phyloP scores from a whole-genome alignment of 768 basidiomycete genomes.

The Podaxis mareebaensis region DNA sequence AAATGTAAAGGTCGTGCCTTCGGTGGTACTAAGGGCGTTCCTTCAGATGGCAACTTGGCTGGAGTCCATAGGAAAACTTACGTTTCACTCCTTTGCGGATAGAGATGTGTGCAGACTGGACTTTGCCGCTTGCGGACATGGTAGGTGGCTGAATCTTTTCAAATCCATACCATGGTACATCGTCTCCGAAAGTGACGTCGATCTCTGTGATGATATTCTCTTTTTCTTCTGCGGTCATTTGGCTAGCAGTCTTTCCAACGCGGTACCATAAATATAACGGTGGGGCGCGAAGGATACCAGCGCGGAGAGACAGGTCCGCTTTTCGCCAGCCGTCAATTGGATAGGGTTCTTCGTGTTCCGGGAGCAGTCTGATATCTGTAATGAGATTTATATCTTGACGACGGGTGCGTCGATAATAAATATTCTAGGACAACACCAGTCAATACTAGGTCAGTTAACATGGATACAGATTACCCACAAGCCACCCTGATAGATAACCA shows the following conservation, averaged over 20 bases:
- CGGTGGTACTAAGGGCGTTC: conserved; percentile 54
- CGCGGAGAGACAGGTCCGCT: conserved; percentile 58
- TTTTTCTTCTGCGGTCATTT: conserved; percentile 60
- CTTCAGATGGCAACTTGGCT: conserved; percentile 9
- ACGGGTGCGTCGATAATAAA: conserved; percentile 87
- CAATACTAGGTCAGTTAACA: neutral
- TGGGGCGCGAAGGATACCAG: conserved; percentile 57
- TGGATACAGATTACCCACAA: conserved; percentile 43
- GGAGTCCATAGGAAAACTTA: conserved; percentile 33
- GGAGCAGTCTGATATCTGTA: conserved; percentile 67
- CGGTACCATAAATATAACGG: conserved; percentile 82
- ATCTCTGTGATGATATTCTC: conserved; percentile 81
- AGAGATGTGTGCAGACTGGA: conserved; percentile 62
- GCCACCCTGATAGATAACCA: conserved; percentile 53
- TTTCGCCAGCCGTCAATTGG: conserved; percentile 61
- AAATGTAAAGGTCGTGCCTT: conserved; percentile 82
- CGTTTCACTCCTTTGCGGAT: conserved; percentile 75
- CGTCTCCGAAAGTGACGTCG: conserved; percentile 88
- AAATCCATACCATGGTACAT: conserved; percentile 85
- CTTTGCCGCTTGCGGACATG: conserved; percentile 39
- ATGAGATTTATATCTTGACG: conserved; percentile 81
- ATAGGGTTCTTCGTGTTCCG: conserved; percentile 51
- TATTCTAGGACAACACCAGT: conserved; percentile 33
- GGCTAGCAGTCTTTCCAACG: conserved; percentile 58
- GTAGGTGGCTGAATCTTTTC: conserved; percentile 66